Conservation (phyloP, 139 green algal genomes). For the Penium margaritaceum region DNA sequence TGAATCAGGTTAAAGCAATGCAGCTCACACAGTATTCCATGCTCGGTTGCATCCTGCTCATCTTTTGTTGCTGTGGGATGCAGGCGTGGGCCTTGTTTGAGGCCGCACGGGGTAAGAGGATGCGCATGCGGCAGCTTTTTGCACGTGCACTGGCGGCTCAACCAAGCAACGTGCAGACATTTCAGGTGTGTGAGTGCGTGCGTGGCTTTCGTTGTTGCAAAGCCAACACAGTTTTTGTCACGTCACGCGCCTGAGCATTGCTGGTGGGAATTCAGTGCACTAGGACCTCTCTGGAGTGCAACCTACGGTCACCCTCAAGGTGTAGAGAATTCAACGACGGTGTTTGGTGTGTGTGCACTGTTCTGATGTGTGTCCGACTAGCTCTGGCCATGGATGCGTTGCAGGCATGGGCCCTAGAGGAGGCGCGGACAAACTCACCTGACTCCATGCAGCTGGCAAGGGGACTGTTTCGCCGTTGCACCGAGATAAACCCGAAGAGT, state of each 20-base stretch:
- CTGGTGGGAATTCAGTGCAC: background rate
- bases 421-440: background rate
- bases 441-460: background rate
- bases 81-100: background rate
- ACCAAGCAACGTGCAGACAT: too few species aligned
- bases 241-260: background rate
- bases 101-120: too few species aligned
- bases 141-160: background rate
- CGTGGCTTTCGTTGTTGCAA: too few species aligned
- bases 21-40: too few species aligned
- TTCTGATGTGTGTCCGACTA: too few species aligned
- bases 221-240: background rate
- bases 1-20: too few species aligned
- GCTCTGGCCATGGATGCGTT: background rate
- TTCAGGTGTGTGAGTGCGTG: too few species aligned
- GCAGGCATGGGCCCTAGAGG: conserved; percentile 25
- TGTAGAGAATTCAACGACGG: too few species aligned
- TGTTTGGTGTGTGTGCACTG: too few species aligned
- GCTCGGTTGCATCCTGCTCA: too few species aligned
- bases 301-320: background rate
- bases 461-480: conserved; percentile 14
- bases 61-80: background rate
- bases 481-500: background rate
- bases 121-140: background rate
- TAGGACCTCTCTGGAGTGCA: background rate